These are phyloP conservation scores for Cryptococcus sp. DNA, from an alignment of 1,284 basidiomycete species.

Conservation along the genomic window DNA sequence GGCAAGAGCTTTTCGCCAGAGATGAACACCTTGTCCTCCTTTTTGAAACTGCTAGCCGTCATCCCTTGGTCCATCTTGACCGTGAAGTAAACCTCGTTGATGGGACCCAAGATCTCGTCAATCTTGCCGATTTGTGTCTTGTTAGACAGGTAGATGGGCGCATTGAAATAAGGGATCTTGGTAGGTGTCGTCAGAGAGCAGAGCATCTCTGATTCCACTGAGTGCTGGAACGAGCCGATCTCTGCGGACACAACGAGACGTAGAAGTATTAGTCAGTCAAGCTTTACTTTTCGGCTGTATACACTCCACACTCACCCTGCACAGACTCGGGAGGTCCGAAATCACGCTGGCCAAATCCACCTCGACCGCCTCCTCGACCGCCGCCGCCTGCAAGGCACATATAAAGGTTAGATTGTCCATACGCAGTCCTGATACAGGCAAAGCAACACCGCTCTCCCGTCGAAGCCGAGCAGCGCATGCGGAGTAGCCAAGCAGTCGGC, in stretches of 20 bases:
- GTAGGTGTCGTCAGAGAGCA: conserved; percentile 81
- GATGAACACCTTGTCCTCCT: conserved; percentile 98
- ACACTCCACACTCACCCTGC: conserved; percentile 60
- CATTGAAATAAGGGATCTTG: conserved; percentile 99
- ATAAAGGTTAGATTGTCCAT: neutral
- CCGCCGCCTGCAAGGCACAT: conserved; percentile 40
- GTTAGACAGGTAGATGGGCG: conserved; percentile 97
- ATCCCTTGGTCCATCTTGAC: conserved; percentile 97
- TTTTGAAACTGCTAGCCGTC: conserved; percentile 93
- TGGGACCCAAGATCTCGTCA: conserved; percentile 82
- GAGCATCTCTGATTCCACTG: conserved; percentile 97
- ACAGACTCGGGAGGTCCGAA: conserved; percentile 81
- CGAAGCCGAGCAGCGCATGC: too few relatives aligned
- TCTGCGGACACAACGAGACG: conserved; percentile 55
- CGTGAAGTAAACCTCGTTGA: conserved; percentile 98
- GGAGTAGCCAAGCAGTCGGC: neutral
- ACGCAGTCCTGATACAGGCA: too few relatives aligned
- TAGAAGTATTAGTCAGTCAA: neutral
- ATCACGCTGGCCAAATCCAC: conserved; percentile 70
- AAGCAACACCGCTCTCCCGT: conserved; percentile 28
- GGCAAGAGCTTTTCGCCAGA: conserved; percentile 94
- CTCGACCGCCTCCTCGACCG: conserved; percentile 58
- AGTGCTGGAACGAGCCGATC: conserved; percentile 86
- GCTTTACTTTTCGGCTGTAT: neutral
- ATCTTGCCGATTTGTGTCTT: conserved; percentile 93